Evolutionary conservation across 208 protist species (phyloP).

Genomic region (Leishmania tarentolae): DNA sequence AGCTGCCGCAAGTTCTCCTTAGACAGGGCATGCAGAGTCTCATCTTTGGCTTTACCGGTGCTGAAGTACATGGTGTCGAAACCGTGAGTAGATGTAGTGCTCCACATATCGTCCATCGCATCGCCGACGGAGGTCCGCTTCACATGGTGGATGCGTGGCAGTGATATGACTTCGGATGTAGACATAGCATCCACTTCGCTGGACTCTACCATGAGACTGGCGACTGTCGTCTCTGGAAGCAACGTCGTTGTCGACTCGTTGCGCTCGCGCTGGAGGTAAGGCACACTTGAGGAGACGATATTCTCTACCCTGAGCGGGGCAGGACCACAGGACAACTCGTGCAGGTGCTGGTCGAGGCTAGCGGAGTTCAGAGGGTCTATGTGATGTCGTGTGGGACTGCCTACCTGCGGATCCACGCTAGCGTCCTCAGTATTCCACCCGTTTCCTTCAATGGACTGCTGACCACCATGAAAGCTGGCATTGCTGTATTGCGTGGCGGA

Average conservation of each 20-base stretch:
- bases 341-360: conserved; percentile 55
- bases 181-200: conserved; percentile 46
- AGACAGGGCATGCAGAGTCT: conserved; percentile 39
- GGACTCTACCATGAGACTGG: conserved; percentile 42
- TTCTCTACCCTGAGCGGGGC: conserved; percentile 46
- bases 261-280: background rate
- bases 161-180: conserved; percentile 27
- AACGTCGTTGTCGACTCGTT: conserved; percentile 8
- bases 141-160: conserved; percentile 10
- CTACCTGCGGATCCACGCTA: conserved; percentile 38
- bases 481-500: conserved; percentile 23
- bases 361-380: conserved; percentile 49
- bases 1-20: conserved; percentile 59
- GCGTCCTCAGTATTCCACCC: conserved; percentile 37
- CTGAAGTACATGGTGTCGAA: conserved; percentile 17
- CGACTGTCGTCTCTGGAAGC: conserved; percentile 11
- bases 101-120: conserved; percentile 62
- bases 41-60: background rate
- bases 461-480: conserved; percentile 15
- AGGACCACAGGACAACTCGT: conserved; percentile 46
- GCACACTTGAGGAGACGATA: conserved; percentile 30
- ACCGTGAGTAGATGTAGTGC: conserved; percentile 44
- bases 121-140: conserved; percentile 25
- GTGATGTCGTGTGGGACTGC: conserved; percentile 27
- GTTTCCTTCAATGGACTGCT: conserved; percentile 28